These are phyloP conservation scores for Penicillium canariense DNA, from an alignment of 495 filamentous ascomycete genomes.

Conservation along the genomic window DNA sequence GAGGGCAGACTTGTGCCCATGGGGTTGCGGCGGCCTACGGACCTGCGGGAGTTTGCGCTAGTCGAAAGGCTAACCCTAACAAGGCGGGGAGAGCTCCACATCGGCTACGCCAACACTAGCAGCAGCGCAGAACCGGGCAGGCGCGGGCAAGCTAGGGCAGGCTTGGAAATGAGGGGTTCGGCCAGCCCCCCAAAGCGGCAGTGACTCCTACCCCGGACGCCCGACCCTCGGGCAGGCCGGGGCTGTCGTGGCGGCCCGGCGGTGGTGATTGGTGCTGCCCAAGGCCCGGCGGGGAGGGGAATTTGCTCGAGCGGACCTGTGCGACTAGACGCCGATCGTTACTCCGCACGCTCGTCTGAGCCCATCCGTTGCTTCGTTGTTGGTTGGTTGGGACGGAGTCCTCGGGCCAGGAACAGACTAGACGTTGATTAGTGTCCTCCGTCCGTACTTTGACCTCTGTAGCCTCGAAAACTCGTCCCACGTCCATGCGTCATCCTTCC, in stretches of 20 bases:
- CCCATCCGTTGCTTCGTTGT: not conserved
- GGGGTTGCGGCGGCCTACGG: constrained; percentile 4
- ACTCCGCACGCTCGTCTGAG: not conserved
- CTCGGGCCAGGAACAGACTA: not conserved
- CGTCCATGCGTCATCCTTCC: not conserved
- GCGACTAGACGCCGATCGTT: constrained; percentile 1
- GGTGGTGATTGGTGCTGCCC: constrained; percentile 2
- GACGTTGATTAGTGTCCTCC: not conserved
- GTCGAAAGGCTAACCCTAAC: not conserved
- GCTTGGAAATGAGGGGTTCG: constrained; percentile 9
- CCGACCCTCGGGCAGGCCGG: not conserved
- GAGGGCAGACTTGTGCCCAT: constrained; percentile 7
- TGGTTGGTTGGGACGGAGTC: too few relatives aligned
- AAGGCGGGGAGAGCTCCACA: constrained; percentile 5
- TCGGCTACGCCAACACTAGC: not conserved
- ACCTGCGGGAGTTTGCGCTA: constrained; percentile 3
- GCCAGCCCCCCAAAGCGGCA: constrained; percentile 2
- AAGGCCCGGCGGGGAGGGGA: not conserved
- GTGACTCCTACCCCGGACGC: constrained; percentile 3
- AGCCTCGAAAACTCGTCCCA: too few relatives aligned
- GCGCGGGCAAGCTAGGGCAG: not conserved
- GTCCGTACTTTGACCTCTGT: not conserved
- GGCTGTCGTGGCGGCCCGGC: not conserved
- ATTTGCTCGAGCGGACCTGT: not conserved
- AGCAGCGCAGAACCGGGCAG: not conserved